These are phyloP conservation scores for Eutrema salsugineum DNA, from an alignment of 441 rosid genomes.

Conservation along the genomic window DNA sequence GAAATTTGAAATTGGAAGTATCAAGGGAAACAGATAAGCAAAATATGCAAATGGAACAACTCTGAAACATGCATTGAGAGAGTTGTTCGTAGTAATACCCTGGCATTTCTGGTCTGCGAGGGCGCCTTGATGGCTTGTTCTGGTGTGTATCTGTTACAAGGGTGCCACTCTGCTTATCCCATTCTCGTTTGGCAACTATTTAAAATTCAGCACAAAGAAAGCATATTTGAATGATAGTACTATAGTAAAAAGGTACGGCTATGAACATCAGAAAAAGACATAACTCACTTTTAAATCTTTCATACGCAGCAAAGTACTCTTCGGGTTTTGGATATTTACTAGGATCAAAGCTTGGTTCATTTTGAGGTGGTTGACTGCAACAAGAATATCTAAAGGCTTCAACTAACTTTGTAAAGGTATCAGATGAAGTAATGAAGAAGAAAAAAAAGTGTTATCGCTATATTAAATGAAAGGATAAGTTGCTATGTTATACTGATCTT, in stretches of 20 bases:
- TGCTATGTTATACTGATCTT: neutral
- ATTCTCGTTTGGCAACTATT: constrained; percentile 66
- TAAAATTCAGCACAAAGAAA: constrained; percentile 14
- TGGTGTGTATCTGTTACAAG: constrained; percentile 37
- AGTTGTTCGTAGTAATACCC: constrained; percentile 49
- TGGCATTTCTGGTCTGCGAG: constrained; percentile 60
- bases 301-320: constrained; percentile 68
- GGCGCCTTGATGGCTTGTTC: constrained; percentile 23
- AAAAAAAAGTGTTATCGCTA: neutral
- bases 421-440: neutral
- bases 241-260: constrained; percentile 1
- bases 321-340: constrained; percentile 60
- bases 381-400: constrained; percentile 13
- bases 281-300: constrained; percentile 56
- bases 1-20: constrained; percentile 8
- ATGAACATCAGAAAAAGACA: neutral
- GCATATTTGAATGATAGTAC: neutral
- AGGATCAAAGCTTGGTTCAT: constrained; percentile 51
- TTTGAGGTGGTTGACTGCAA: constrained; percentile 37
- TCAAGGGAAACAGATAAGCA: constrained; percentile 3
- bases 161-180: constrained; percentile 62
- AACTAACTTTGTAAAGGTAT: neutral
- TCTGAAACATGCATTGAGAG: neutral
- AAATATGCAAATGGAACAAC: constrained; percentile 12
- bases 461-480: neutral